These are phyloP conservation scores for Tilletia indica DNA, from an alignment of 1,284 basidiomycete species.

Conservation along the genomic window DNA sequence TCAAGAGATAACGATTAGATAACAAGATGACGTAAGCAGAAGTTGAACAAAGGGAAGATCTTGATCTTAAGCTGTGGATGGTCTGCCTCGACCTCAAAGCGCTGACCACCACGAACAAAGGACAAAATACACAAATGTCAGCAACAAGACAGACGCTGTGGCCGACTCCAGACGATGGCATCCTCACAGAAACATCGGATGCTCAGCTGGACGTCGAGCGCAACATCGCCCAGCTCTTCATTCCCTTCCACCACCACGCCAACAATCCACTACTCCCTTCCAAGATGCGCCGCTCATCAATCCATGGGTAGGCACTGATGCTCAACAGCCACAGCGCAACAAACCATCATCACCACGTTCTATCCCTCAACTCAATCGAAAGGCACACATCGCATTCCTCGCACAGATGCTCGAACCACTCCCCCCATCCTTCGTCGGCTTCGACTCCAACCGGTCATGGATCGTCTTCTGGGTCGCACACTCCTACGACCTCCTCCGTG, in stretches of 20 bases:
- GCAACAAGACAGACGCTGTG: conserved; percentile 9
- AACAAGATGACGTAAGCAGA: background rate
- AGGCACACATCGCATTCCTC: conserved; percentile 46
- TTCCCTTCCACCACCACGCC: background rate
- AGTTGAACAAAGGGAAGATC: background rate
- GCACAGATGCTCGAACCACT: conserved; percentile 45
- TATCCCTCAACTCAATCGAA: conserved; percentile 28
- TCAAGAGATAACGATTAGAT: too few relatives aligned
- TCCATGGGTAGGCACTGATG: too few relatives aligned
- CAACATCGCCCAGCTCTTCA: background rate
- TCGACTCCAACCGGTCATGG: conserved; percentile 54
- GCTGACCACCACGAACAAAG: background rate
- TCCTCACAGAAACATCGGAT: background rate
- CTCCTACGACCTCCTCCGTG: conserved; percentile 44
- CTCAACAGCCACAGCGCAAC: background rate
- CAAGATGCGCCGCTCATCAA: too few relatives aligned
- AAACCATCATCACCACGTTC: background rate
- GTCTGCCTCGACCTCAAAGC: background rate
- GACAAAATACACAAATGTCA: background rate
- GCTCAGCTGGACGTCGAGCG: conserved; percentile 16
- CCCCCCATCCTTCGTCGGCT: conserved; percentile 44
- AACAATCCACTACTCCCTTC: too few relatives aligned
- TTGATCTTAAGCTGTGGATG: background rate
- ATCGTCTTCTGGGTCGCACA: conserved; percentile 53
- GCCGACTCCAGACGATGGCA: conserved; percentile 6